phyloP scores from a whole-genome alignment of 495 filamentous ascomycete genomes.

The Neurospora sp. region DNA sequence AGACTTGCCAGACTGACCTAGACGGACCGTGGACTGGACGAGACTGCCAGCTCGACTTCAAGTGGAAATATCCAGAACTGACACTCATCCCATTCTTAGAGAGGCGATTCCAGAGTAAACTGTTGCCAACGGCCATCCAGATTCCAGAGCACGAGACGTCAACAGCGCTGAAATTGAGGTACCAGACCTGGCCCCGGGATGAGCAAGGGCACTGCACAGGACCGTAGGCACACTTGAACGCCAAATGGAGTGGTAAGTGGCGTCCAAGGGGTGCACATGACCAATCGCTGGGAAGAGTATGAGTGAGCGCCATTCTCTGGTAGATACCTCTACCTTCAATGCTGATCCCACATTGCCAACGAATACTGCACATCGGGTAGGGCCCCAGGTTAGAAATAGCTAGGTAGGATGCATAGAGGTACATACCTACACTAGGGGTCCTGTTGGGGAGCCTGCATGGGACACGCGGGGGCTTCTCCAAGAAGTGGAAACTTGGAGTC shows the following conservation, averaged over 20 bases:
- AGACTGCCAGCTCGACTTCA: not conserved
- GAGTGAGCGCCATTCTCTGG: no score
- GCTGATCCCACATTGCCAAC: no score
- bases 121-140: not conserved
- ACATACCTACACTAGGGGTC: no score
- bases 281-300: not conserved
- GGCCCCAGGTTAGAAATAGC: no score
- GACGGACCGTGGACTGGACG: not conserved
- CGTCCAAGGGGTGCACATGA: not conserved
- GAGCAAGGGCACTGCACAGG: not conserved
- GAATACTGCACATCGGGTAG: no score
- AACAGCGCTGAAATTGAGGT: not conserved
- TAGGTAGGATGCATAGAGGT: no score
- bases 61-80: not conserved
- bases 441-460: no score
- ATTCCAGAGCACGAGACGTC: not conserved
- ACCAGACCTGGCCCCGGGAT: not conserved
- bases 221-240: not conserved
- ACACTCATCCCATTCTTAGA: not conserved
- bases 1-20: not conserved
- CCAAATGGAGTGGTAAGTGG: not conserved
- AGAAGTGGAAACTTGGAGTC: no score
- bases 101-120: not conserved
- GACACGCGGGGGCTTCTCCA: no score
- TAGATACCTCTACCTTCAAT: no score